Percentiles rank a stretch among this genome's conserved stretches.
phyloP scores from a whole-genome alignment of 768 basidiomycete genomes.

The Russula sp. region DNA sequence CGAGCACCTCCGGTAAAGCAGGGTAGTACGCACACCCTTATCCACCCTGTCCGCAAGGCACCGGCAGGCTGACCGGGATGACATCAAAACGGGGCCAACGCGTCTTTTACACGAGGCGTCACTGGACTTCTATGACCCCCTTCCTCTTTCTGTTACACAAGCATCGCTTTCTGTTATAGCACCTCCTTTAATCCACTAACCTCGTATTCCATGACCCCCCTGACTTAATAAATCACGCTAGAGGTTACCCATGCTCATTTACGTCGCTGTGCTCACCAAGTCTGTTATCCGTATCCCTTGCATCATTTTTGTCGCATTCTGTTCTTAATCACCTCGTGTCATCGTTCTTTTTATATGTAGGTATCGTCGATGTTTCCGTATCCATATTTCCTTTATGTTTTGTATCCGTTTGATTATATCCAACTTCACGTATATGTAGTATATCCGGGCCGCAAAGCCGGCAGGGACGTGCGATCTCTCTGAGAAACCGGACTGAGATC shows the following conservation, averaged over 20 bases:
- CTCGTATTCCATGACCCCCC: constrained; percentile 8
- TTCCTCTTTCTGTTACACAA: constrained; percentile 7
- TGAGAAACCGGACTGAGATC: no score
- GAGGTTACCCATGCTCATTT: constrained; percentile 16
- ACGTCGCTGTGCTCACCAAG: constrained; percentile 19
- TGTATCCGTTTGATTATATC: constrained; percentile 14
- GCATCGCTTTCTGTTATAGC: constrained; percentile 6
- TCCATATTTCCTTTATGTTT: constrained; percentile 6
- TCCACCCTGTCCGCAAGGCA: constrained; percentile 23
- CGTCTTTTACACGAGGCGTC: constrained; percentile 24
- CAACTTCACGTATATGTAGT: background rate
- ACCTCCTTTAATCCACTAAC: constrained; percentile 8
- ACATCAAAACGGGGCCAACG: constrained; percentile 26
- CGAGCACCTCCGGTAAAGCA: constrained; percentile 42
- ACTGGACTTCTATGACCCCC: constrained; percentile 17
- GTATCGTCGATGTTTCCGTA: constrained; percentile 14
- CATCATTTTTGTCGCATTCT: constrained; percentile 21
- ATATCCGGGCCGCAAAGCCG: constrained; percentile 12
- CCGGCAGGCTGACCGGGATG: constrained; percentile 19
- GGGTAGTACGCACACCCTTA: constrained; percentile 18
- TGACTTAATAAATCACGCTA: constrained; percentile 3
- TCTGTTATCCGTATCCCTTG: constrained; percentile 22
- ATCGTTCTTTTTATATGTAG: constrained; percentile 13
- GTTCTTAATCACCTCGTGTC: constrained; percentile 13
- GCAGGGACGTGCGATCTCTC: background rate